Conservation (phyloP, 352 stramenopile genomes). For the Phytophthora megakarya region DNA sequence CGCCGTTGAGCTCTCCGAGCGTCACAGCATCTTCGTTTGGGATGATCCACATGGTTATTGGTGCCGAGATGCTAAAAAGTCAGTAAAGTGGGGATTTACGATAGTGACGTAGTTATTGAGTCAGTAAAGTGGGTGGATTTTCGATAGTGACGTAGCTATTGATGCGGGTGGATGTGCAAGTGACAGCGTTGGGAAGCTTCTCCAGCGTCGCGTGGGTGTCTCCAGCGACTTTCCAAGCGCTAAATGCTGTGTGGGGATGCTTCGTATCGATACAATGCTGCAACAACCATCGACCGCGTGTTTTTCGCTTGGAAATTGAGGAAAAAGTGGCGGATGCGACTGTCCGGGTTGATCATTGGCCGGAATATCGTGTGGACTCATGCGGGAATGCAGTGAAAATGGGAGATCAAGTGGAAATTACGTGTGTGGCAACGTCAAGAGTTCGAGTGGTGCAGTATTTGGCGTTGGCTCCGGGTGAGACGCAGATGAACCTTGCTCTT, state of each 20-base stretch:
- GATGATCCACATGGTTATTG: slow-evolving; percentile 65
- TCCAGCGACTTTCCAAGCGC: slow-evolving; percentile 15
- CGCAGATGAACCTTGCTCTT: slow-evolving; percentile 48
- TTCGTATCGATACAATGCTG: slow-evolving; percentile 32
- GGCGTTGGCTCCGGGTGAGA: slow-evolving; percentile 43
- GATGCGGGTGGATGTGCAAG: slow-evolving; percentile 36
- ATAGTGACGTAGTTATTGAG: not conserved
- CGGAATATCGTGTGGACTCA: not conserved
- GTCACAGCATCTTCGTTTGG: slow-evolving; percentile 72
- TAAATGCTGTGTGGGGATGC: slow-evolving; percentile 37
- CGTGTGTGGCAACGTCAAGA: slow-evolving; percentile 29
- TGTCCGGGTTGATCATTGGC: slow-evolving; percentile 61
- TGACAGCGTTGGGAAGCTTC: slow-evolving; percentile 20
- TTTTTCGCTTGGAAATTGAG: slow-evolving; percentile 59
- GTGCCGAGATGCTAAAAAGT: not conserved
- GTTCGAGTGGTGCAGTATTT: slow-evolving; percentile 59
- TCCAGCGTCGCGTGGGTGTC: slow-evolving; percentile 43
- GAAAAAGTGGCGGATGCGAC: slow-evolving; percentile 20
- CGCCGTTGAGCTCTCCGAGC: slow-evolving; percentile 72
- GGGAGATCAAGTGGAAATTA: slow-evolving; percentile 16
- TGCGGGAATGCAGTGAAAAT: not conserved
- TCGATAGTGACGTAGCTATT: slow-evolving; percentile 20
- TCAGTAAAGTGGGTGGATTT: slow-evolving; percentile 5
- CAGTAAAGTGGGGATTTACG: not conserved
- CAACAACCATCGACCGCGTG: slow-evolving; percentile 7